Conservation (phyloP, 2,329 filamentous ascomycete genomes). For the Cryphonectria carpinicola region DNA sequence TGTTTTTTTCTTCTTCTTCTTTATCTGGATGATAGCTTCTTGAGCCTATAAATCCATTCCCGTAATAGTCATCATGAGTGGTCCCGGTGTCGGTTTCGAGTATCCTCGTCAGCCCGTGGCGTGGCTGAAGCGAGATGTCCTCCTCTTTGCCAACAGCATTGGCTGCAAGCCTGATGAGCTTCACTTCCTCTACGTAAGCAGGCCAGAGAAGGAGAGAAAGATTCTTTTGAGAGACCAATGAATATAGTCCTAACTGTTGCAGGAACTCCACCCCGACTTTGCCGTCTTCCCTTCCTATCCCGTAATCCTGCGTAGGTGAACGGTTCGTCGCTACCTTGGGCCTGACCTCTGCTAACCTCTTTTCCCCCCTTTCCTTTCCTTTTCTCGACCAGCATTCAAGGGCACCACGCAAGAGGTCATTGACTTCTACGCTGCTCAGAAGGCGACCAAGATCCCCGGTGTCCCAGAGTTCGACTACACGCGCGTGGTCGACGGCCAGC, state of each 20-base stretch:
- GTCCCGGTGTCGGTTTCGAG: conserved; percentile 72
- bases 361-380: too few species aligned
- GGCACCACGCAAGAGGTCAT: conserved; percentile 74
- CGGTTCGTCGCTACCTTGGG: neutral
- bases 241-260: neutral
- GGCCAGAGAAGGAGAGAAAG: neutral
- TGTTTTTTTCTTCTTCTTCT: too few species aligned
- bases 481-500: conserved; percentile 82
- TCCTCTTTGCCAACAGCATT: conserved; percentile 90
- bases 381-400: conserved; percentile 68
- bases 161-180: conserved; percentile 83
- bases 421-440: conserved; percentile 79
- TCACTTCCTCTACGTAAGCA: conserved; percentile 83
- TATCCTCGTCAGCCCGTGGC: conserved; percentile 76
- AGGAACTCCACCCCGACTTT: conserved; percentile 90
- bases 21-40: neutral
- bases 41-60: conserved; percentile 21
- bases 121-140: conserved; percentile 85
- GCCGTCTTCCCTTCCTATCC: conserved; percentile 88
- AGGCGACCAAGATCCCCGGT: conserved; percentile 69
- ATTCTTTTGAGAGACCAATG: neutral
- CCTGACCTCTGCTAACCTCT: conserved; percentile 6
- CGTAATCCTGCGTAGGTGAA: conserved; percentile 70
- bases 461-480: conserved; percentile 76
- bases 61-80: conserved; percentile 43